These are phyloP conservation scores for Lathyrus sativus DNA, from an alignment of 306 rosid species.

Conservation along the genomic window DNA sequence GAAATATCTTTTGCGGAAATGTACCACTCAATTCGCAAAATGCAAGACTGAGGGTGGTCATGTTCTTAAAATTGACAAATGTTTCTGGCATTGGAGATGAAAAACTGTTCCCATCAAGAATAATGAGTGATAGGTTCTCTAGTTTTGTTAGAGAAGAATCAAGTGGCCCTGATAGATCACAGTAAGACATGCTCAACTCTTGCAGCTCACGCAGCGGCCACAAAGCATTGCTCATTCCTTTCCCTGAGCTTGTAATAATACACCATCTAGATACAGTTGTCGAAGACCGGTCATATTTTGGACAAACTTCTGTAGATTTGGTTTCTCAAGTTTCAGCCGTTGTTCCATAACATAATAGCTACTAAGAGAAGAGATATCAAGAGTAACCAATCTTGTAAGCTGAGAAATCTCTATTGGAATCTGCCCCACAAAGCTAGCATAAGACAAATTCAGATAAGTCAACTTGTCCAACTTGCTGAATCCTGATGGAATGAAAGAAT, in stretches of 20 bases:
- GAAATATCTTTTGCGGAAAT: constrained; percentile 8
- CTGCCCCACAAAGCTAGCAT: background rate
- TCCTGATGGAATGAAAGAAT: background rate
- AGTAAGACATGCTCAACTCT: constrained; percentile 34
- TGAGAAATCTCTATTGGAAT: too few species aligned
- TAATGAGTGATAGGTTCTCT: constrained; percentile 17
- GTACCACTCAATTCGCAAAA: background rate
- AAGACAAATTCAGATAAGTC: too few species aligned
- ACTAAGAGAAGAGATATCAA: constrained; percentile 12
- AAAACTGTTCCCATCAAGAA: constrained; percentile 21
- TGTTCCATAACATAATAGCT: background rate
- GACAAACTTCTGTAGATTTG: constrained; percentile 25
- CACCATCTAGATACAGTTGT: constrained; percentile 45
- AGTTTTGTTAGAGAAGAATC: constrained; percentile 29
- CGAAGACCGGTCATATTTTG: constrained; percentile 23
- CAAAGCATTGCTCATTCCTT: constrained; percentile 43
- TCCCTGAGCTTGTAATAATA: constrained; percentile 36
- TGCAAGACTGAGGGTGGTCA: constrained; percentile 21
- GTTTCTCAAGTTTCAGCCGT: constrained; percentile 16
- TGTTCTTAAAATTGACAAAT: constrained; percentile 28
- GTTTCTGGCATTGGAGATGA: constrained; percentile 29
- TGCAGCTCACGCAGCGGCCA: background rate
- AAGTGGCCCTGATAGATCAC: constrained; percentile 42
- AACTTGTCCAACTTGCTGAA: too few species aligned
- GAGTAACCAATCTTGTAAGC: constrained; percentile 21